phyloP scores from a whole-genome alignment of 495 filamentous ascomycete species.

The Geoglossum glabrum region DNA sequence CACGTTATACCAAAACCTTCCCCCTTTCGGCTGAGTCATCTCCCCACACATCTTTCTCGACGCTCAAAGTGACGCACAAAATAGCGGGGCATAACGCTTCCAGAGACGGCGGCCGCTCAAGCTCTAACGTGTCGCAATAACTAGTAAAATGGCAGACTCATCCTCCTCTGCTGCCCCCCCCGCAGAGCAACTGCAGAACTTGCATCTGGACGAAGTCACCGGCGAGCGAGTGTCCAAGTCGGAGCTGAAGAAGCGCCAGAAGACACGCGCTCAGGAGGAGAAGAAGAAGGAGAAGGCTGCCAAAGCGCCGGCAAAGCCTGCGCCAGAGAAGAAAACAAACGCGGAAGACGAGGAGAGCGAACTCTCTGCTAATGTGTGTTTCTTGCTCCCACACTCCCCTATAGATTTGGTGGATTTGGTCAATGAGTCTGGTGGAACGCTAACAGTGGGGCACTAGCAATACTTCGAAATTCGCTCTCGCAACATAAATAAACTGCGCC shows the following conservation, averaged over 20 bases:
- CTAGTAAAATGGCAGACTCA: slow-evolving; percentile 30
- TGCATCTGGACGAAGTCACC: slow-evolving; percentile 66
- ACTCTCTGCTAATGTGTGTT: slow-evolving; percentile 64
- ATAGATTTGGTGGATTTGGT: background rate
- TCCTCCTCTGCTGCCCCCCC: slow-evolving; percentile 13
- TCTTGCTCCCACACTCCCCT: background rate
- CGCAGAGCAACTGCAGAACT: slow-evolving; percentile 44
- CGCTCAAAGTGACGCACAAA: no score
- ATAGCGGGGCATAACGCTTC: background rate
- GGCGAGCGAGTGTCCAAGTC: slow-evolving; percentile 68
- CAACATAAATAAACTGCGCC: slow-evolving; percentile 63
- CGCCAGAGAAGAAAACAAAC: slow-evolving; percentile 46
- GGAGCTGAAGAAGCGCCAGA: slow-evolving; percentile 88
- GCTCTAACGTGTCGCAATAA: background rate
- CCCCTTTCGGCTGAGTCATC: background rate
- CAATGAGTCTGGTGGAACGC: background rate
- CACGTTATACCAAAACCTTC: no score
- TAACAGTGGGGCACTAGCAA: slow-evolving; percentile 34
- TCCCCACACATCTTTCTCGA: no score
- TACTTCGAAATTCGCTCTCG: slow-evolving; percentile 93
- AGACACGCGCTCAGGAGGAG: slow-evolving; percentile 66
- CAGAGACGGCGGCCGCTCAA: background rate
- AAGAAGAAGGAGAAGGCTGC: slow-evolving; percentile 78
- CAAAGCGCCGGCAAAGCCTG: slow-evolving; percentile 43
- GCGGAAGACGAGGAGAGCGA: slow-evolving; percentile 51